These are phyloP conservation scores for Epichloe bromicola DNA, from an alignment of 2,329 filamentous ascomycete genomes.

Conservation along the genomic window DNA sequence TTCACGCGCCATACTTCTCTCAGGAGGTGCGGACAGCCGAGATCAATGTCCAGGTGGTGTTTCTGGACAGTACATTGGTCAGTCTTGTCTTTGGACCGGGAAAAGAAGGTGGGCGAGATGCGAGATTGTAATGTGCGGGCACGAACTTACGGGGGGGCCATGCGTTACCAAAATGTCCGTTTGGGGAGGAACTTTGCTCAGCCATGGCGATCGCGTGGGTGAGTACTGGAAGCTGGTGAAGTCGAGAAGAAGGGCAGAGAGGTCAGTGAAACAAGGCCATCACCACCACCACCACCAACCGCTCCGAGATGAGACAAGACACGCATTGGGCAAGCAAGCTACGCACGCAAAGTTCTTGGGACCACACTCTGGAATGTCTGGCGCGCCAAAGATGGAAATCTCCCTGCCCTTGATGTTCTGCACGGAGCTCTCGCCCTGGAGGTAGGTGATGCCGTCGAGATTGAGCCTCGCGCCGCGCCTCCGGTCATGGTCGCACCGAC, in stretches of 20 bases:
- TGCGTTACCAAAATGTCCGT: constrained; percentile 75
- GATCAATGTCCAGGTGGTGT: constrained; percentile 53
- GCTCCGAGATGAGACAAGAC: no score
- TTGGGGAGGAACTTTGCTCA: constrained; percentile 53
- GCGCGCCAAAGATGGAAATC: constrained; percentile 58
- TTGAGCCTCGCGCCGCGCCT: constrained; percentile 40
- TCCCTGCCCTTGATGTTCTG: constrained; percentile 48
- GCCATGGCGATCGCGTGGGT: constrained; percentile 54
- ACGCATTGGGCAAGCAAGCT: neutral
- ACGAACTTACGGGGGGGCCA: constrained; percentile 50
- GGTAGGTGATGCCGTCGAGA: constrained; percentile 59
- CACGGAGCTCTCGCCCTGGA: constrained; percentile 54
- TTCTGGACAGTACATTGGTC: constrained; percentile 24
- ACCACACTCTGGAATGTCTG: constrained; percentile 68
- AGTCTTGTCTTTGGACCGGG: neutral
- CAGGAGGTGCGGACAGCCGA: constrained; percentile 61
- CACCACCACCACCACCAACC: no score
- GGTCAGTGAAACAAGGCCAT: neutral
- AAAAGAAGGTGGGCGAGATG: no score
- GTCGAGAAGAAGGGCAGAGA: neutral
- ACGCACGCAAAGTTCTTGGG: constrained; percentile 49
- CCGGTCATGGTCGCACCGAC: constrained; percentile 43
- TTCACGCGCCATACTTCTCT: constrained; percentile 61
- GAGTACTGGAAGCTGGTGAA: constrained; percentile 56
- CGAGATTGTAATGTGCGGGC: no score